Evolutionary conservation across 345 rosid species (phyloP), one percentile per base, ranked within the genome.

Genomic region (Dipteronia sinensis): DNA sequence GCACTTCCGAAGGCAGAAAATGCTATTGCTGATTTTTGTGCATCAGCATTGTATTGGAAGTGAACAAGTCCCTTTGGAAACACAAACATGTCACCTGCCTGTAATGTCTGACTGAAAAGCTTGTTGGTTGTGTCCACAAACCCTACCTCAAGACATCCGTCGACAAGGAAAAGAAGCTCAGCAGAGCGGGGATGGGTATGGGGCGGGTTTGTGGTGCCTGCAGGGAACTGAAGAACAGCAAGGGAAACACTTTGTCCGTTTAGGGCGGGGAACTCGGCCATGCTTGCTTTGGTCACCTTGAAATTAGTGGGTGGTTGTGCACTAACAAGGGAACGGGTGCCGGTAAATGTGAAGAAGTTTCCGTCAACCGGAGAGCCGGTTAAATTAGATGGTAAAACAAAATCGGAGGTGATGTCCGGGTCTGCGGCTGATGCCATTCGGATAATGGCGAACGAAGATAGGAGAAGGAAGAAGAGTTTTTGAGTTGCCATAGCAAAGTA

Each of bases 21-120:
- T 6, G 85, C 46, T 9, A 51, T 1, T 16, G 86, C 85, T 1
- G 27, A 20, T 0, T 77, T 56, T 16, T 55, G 59, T 8, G 44
- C 16, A 15, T 71, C 80, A 6, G 72, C 16, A 22, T 81, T 81
- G 67, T 46, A 77, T 65, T 86, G 85, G 46, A 46, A 86, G 63
- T 83, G 86, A 25, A 77, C 83, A 5, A 86, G 81, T 71, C 86
- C 88, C 67, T 83, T 86, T 0, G 85, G 88, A 67, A 86, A 86
- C 15, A 81, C 68, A 17, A 86, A 86, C 68, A 81, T 53, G 76
- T 83, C 88, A 0, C 80, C 86, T 0, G 38, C 42, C 20, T 85
- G 81, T 1, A 83, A 68, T 1, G 77, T 83, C 42, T 83, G 85
- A 9, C 72, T 77, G 44, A 47, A 83, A 49, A 87, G 85, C 81